Conservation (phyloP, 495 filamentous ascomycete genomes). For the Aspergillus ostianus region DNA sequence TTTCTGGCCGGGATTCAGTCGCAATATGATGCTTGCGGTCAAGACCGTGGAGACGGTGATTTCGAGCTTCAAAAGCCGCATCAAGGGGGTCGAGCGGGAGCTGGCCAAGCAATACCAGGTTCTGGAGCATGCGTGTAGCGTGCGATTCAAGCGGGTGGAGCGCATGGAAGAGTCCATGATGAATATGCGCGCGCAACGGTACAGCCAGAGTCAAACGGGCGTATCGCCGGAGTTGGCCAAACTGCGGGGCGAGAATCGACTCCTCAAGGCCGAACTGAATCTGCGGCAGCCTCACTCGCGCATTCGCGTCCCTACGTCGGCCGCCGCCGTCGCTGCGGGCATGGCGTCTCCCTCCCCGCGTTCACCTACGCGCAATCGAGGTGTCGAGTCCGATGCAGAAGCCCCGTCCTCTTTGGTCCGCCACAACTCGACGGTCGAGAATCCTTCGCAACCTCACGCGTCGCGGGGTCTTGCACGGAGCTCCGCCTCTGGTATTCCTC, state of each 20-base stretch:
- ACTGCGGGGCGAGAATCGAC: conserved; percentile 74
- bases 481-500: conserved; percentile 34
- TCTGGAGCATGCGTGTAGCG: conserved; percentile 75
- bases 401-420: conserved; percentile 47
- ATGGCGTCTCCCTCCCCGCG: conserved; percentile 31
- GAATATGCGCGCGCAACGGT: conserved; percentile 38
- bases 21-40: conserved; percentile 81
- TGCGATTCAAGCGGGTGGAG: conserved; percentile 82
- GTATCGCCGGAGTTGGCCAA: conserved; percentile 61
- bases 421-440: conserved; percentile 41
- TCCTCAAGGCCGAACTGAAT: conserved; percentile 80
- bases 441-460: conserved; percentile 21
- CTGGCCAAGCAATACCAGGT: conserved; percentile 87
- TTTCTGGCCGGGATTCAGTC: conserved; percentile 77
- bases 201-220: conserved; percentile 44
- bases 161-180: conserved; percentile 73
- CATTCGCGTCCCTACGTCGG: conserved; percentile 24
- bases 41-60: conserved; percentile 85
- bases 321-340: conserved; percentile 11
- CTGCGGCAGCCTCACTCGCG: conserved; percentile 58
- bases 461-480: conserved; percentile 31
- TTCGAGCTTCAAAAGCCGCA: conserved; percentile 73
- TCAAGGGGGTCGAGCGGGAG: conserved; percentile 81
- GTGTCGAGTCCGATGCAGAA: conserved; percentile 18
- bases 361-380: conserved; percentile 9